Conservation (phyloP, 2,329 filamentous ascomycete genomes). For the Diaporthe australafricana region DNA sequence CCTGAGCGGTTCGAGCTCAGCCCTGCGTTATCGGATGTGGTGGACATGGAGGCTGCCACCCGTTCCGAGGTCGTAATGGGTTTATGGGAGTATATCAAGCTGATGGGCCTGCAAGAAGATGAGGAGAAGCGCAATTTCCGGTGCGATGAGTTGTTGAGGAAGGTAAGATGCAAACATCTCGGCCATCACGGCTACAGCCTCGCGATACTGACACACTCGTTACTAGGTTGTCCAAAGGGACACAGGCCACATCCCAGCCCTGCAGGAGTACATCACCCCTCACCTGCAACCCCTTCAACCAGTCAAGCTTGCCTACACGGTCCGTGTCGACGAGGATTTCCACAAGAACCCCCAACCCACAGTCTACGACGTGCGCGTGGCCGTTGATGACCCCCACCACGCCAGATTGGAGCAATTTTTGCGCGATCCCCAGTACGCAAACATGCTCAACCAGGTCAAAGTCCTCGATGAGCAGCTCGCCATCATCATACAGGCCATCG, state of each 20-base stretch:
- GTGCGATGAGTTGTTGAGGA: slow-evolving; percentile 85
- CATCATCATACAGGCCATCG: slow-evolving; percentile 82
- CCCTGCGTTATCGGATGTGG: slow-evolving; percentile 81
- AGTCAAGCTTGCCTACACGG: slow-evolving; percentile 88
- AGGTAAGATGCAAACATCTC: slow-evolving; percentile 62
- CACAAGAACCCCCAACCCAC: slow-evolving; percentile 81
- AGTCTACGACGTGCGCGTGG: slow-evolving; percentile 89
- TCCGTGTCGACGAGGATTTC: slow-evolving; percentile 89
- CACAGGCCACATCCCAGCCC: slow-evolving; percentile 84
- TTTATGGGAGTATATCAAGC: slow-evolving; percentile 94
- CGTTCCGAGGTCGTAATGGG: slow-evolving; percentile 89
- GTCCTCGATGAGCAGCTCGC: slow-evolving; percentile 87
- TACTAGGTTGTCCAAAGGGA: slow-evolving; percentile 80
- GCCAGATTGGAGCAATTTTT: slow-evolving; percentile 73
- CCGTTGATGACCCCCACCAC: slow-evolving; percentile 84
- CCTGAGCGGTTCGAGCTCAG: slow-evolving; percentile 87
- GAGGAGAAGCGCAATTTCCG: slow-evolving; percentile 94
- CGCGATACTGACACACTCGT: slow-evolving; percentile 19
- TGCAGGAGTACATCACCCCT: slow-evolving; percentile 81
- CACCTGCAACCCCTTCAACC: slow-evolving; percentile 86
- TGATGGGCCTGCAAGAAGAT: slow-evolving; percentile 88
- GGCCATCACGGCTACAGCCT: too few species aligned
- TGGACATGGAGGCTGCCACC: slow-evolving; percentile 89
- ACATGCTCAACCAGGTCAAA: slow-evolving; percentile 80
- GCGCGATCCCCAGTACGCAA: slow-evolving; percentile 76